Conservation (phyloP, 805 yeast genomes). For the Ogataea salicorniae region DNA sequence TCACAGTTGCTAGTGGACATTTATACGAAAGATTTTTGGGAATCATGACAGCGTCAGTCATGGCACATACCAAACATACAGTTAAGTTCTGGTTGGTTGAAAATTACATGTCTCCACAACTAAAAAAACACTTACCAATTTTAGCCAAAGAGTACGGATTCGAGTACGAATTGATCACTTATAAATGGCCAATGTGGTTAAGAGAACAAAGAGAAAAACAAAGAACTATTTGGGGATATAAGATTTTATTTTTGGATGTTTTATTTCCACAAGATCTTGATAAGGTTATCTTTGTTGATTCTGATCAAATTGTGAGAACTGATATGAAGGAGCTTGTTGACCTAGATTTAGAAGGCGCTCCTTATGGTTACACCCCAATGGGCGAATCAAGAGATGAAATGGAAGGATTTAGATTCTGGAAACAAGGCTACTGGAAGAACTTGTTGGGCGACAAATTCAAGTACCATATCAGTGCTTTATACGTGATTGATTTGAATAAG, state of each 20-base stretch:
- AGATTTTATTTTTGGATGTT: conserved; percentile 80
- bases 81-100: conserved; percentile 87
- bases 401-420: conserved; percentile 91
- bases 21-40: conserved; percentile 67
- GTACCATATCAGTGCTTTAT: conserved; percentile 82
- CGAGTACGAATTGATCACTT: conserved; percentile 71
- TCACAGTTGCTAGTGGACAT: conserved; percentile 80
- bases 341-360: conserved; percentile 69
- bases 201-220: conserved; percentile 72
- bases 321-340: conserved; percentile 67
- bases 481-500: conserved; percentile 66
- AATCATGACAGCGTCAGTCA: conserved; percentile 78
- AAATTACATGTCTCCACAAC: conserved; percentile 68
- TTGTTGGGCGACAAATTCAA: conserved; percentile 51
- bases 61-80: conserved; percentile 54
- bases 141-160: conserved; percentile 57
- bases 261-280: conserved; percentile 75
- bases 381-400: conserved; percentile 72
- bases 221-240: conserved; percentile 83
- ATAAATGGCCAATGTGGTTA: conserved; percentile 92
- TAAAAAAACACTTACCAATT: conserved; percentile 54
- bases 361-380: conserved; percentile 87
- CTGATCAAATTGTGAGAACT: conserved; percentile 75
- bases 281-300: conserved; percentile 79
- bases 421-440: conserved; percentile 82